phyloP scores from a whole-genome alignment of 2,329 filamentous ascomycete genomes.

The Fusarium abutilonis region DNA sequence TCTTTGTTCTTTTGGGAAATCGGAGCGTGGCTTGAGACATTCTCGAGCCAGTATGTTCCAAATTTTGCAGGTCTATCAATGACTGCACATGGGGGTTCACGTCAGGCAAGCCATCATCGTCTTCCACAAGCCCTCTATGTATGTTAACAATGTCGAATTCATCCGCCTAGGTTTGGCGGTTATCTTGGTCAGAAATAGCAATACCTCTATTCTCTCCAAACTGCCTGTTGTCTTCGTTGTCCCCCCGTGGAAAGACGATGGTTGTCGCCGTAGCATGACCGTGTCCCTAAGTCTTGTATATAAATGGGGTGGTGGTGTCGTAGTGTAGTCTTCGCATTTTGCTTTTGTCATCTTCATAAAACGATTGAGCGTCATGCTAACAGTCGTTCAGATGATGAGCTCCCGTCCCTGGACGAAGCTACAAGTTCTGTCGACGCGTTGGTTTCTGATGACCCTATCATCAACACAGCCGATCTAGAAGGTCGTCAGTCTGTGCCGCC shows the following conservation, averaged over 20 bases:
- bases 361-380: conserved; percentile 53
- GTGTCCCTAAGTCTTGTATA: conserved; percentile 53
- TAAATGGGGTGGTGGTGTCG: conserved; percentile 50
- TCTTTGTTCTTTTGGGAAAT: conserved; percentile 45
- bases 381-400: conserved; percentile 67
- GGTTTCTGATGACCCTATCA: conserved; percentile 65
- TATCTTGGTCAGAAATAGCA: conserved; percentile 56
- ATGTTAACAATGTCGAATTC: conserved; percentile 65
- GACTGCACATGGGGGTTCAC: conserved; percentile 43
- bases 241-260: conserved; percentile 69
- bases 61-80: conserved; percentile 37
- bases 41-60: conserved; percentile 33
- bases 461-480: conserved; percentile 24
- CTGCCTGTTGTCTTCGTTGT: conserved; percentile 50
- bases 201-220: conserved; percentile 52
- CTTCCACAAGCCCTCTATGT: conserved; percentile 71
- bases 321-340: conserved; percentile 45
- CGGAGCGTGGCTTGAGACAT: conserved; percentile 36
- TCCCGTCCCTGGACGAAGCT: conserved; percentile 69
- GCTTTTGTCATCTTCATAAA: conserved; percentile 36
- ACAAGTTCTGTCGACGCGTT: conserved; percentile 73
- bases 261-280: conserved; percentile 66
- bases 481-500: conserved; percentile 46
- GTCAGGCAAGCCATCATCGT: conserved; percentile 76
- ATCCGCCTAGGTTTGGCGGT: conserved; percentile 48